Evolutionary conservation across 306 rosid genomes (phyloP).

Genomic region (Parietaria judaica): DNA sequence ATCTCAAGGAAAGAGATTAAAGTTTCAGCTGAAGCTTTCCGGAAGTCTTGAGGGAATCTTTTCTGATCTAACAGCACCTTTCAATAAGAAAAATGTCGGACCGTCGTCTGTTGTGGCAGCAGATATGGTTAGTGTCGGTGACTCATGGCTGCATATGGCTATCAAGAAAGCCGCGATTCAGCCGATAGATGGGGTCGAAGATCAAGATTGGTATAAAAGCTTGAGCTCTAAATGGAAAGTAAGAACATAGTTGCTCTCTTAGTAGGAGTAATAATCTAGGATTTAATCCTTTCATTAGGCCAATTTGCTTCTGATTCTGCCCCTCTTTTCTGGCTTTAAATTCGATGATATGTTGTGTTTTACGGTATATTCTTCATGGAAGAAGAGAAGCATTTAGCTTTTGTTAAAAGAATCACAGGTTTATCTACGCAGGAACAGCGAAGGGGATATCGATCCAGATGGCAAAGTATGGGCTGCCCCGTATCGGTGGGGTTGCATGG

Average conservation of each 20-base stretch:
- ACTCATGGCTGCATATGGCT: slow-evolving; percentile 80
- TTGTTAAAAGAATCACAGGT: slow-evolving; percentile 54
- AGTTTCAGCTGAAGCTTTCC: slow-evolving; percentile 47
- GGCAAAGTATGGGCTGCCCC: slow-evolving; percentile 90
- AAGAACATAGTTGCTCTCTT: slow-evolving; percentile 29
- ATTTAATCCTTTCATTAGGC: no score
- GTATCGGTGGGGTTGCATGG: slow-evolving; percentile 91
- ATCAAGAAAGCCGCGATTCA: slow-evolving; percentile 57
- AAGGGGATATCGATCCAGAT: slow-evolving; percentile 60
- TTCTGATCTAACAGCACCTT: slow-evolving; percentile 48
- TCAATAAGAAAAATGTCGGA: slow-evolving; percentile 36
- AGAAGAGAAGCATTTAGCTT: background rate
- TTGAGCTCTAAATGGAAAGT: slow-evolving; percentile 86
- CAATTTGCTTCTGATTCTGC: no score
- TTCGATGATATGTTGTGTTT: no score
- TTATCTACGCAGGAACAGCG: slow-evolving; percentile 73
- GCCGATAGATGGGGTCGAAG: slow-evolving; percentile 63
- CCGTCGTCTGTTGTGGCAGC: slow-evolving; percentile 65
- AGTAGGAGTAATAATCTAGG: no score
- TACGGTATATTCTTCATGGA: background rate
- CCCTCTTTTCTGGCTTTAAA: no score
- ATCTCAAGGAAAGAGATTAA: slow-evolving; percentile 73
- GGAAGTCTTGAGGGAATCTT: slow-evolving; percentile 62
- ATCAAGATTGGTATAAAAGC: slow-evolving; percentile 80
- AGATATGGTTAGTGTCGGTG: slow-evolving; percentile 73